Evolutionary conservation across 805 yeast genomes (phyloP), one percentile per base, ranked within the genome.

Genomic region (Cyberlindnera mrakii): DNA sequence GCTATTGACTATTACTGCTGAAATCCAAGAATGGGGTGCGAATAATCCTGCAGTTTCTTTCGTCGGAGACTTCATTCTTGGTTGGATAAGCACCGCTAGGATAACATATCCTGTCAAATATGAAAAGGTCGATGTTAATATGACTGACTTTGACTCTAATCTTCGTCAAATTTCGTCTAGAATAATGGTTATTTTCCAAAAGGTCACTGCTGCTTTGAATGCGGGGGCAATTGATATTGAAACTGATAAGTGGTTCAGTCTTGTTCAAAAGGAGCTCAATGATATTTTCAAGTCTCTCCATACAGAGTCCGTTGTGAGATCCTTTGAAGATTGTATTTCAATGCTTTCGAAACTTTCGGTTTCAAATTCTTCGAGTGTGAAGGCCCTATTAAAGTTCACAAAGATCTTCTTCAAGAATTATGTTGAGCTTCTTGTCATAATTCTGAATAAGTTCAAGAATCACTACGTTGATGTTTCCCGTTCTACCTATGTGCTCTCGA

Each of bases 131-230:
- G 15, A 36, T 18, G 37, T 42, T 13, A 49, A 43, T 14, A 46
- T 68, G 4, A 68, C 67, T 30, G 66, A 57, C 5, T 47, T 77
- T 35, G 88, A 84, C 49, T 38, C 43, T 3, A 52, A 65, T 2
- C 67, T 82, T 45, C 68, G 82, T 42, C 66, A 71, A 17, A 54
- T 85, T 3, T 69, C 80, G 4, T 75, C 75, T 15, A 71, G 82
- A 3, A 71, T 87, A 16, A 63, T 89, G 42, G 68, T 90, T 27
- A 72, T 82, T 0, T 73, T 85, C 51, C 97, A 90, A 62, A 75
- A 76, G 47, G 62, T 74, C 18, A 42, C 53, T 16, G 42, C 50
- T 40, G 9, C 37, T 14, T 31, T 44, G 17, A 27, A 35, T 15
- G 39, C 38, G 0, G 60, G 49, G 3, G 40, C 51, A 2, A 52